phyloP scores from a whole-genome alignment of 768 basidiomycete species.

The Mycena olivaceomarginata region DNA sequence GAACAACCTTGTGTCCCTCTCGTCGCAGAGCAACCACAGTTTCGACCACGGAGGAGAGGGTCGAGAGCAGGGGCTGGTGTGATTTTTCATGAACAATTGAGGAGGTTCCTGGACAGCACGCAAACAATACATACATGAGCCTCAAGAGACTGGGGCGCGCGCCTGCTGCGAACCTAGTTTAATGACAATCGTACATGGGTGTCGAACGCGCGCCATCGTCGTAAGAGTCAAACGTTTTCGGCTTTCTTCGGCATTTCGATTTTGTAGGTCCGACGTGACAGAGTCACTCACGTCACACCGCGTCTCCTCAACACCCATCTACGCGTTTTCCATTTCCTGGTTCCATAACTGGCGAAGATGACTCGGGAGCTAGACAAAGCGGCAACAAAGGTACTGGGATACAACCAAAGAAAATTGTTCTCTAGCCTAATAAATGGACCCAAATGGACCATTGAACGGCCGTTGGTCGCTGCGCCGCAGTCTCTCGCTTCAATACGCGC shows the following conservation, averaged over 20 bases:
- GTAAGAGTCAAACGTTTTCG: neutral
- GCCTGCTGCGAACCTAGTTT: slow-evolving; percentile 76
- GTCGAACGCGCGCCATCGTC: slow-evolving; percentile 48
- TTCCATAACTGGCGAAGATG: too few species aligned
- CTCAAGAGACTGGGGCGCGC: slow-evolving; percentile 30
- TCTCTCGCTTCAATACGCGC: too few species aligned
- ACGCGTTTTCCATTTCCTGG: too few species aligned
- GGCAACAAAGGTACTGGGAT: too few species aligned
- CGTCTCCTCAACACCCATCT: too few species aligned
- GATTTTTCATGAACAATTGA: slow-evolving; percentile 98
- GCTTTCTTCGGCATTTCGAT: neutral
- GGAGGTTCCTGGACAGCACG: slow-evolving; percentile 81
- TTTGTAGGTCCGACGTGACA: neutral
- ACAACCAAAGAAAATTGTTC: too few species aligned
- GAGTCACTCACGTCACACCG: too few species aligned
- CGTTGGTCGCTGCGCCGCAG: too few species aligned
- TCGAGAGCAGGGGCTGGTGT: slow-evolving; percentile 93
- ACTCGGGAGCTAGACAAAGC: too few species aligned
- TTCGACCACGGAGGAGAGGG: slow-evolving; percentile 94
- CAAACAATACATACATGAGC: slow-evolving; percentile 40
- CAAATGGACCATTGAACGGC: too few species aligned
- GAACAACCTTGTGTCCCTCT: slow-evolving; percentile 94
- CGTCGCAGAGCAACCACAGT: slow-evolving; percentile 86
- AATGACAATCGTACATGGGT: slow-evolving; percentile 85
- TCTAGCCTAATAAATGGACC: too few species aligned